These are phyloP conservation scores for Pyrenochaeta sp. DNA, from an alignment of 2,329 filamentous ascomycete genomes.

Conservation along the genomic window DNA sequence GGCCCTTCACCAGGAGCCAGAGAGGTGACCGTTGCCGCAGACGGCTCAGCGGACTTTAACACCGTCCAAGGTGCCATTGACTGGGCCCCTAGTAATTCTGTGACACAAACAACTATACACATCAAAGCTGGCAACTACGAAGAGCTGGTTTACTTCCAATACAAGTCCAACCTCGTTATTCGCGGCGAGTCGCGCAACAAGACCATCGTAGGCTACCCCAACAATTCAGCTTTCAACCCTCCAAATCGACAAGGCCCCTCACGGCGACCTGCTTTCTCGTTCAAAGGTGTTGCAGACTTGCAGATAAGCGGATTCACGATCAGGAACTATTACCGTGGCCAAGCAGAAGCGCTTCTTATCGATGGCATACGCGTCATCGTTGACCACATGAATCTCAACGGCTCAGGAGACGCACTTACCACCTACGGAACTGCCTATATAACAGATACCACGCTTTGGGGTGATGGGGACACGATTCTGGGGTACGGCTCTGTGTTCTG, in stretches of 20 bases:
- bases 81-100: neutral
- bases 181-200: slow-evolving; percentile 13
- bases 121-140: slow-evolving; percentile 11
- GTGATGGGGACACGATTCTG: slow-evolving; percentile 20
- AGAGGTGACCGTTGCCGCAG: neutral
- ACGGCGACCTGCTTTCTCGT: slow-evolving; percentile 18
- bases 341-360: slow-evolving; percentile 21
- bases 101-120: neutral
- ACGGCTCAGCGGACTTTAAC: neutral
- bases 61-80: neutral
- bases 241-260: slow-evolving; percentile 17
- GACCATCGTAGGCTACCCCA: slow-evolving; percentile 17
- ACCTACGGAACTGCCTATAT: slow-evolving; percentile 22
- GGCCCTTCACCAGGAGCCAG: neutral
- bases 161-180: slow-evolving; percentile 20
- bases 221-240: slow-evolving; percentile 25
- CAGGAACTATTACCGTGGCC: slow-evolving; percentile 23
- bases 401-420: slow-evolving; percentile 23
- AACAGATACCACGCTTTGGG: slow-evolving; percentile 9
- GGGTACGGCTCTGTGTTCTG: slow-evolving; percentile 10
- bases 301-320: slow-evolving; percentile 20
- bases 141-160: slow-evolving; percentile 16
- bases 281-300: slow-evolving; percentile 11
- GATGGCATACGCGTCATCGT: slow-evolving; percentile 15
- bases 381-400: slow-evolving; percentile 18